These are phyloP conservation scores for Nemania bipapillata DNA, from an alignment of 2,329 filamentous ascomycete genomes.

Conservation along the genomic window DNA sequence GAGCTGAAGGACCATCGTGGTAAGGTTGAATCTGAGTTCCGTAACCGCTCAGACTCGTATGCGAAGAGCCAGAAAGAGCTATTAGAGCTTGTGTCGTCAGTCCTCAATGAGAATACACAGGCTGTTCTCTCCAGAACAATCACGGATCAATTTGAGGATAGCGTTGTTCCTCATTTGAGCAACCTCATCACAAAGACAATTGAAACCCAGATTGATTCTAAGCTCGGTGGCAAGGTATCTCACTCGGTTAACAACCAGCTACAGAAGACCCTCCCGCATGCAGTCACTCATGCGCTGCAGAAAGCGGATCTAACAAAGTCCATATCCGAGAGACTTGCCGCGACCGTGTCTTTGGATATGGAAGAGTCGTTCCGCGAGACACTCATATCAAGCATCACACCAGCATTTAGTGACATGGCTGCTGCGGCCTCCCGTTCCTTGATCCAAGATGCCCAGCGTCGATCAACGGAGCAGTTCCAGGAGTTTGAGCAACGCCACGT, in stretches of 20 bases:
- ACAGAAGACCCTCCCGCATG: conserved; percentile 73
- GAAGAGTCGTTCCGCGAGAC: conserved; percentile 74
- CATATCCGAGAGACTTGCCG: conserved; percentile 77
- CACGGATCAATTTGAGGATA: conserved; percentile 76
- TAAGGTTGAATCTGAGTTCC: conserved; percentile 72
- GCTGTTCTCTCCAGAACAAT: conserved; percentile 82
- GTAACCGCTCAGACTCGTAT: conserved; percentile 63
- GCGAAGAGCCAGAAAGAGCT: conserved; percentile 65
- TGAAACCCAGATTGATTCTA: conserved; percentile 75
- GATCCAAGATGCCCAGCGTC: conserved; percentile 73
- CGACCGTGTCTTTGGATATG: conserved; percentile 72
- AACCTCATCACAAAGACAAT: conserved; percentile 74
- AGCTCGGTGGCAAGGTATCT: conserved; percentile 74
- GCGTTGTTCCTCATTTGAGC: conserved; percentile 79
- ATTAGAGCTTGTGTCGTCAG: conserved; percentile 67
- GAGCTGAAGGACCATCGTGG: conserved; percentile 70
- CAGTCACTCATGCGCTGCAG: conserved; percentile 74
- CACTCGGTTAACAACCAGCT: conserved; percentile 77
- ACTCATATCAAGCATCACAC: conserved; percentile 71
- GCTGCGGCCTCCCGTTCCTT: conserved; percentile 74
- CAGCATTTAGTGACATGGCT: conserved; percentile 72
- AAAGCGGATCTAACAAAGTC: conserved; percentile 77
- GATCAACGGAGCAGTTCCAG: conserved; percentile 63
- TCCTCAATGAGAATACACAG: conserved; percentile 71
- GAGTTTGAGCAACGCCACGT: conserved; percentile 63